Evolutionary conservation across 164 flowering plant genomes (phyloP).

Genomic region (Dillenia suffruticosa): DNA sequence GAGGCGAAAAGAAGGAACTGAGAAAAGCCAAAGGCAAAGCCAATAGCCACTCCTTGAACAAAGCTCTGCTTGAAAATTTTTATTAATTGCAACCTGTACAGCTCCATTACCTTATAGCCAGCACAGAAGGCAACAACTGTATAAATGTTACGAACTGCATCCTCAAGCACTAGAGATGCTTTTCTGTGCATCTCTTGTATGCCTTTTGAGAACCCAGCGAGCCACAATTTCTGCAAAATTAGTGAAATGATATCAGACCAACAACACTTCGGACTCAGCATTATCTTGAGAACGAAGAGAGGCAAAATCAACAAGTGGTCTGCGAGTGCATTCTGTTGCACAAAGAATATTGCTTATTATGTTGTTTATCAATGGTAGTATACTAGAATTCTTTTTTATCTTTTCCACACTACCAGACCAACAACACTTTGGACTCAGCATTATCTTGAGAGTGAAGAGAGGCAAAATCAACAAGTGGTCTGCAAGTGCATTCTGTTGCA

Average conservation of each 20-base stretch:
- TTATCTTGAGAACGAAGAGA: too few species aligned
- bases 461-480: too few species aligned
- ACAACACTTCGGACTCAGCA: background rate
- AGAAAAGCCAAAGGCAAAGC: conserved; percentile 90
- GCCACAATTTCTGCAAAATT: conserved; percentile 87
- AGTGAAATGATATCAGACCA: background rate
- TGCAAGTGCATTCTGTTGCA: too few species aligned
- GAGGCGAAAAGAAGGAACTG: conserved; percentile 97
- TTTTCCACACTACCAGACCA: conserved; percentile 2
- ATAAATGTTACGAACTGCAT: conserved; percentile 95
- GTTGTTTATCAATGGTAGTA: too few species aligned
- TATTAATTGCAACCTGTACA: conserved; percentile 67
- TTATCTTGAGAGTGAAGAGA: too few species aligned
- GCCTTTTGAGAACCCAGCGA: conserved; percentile 97
- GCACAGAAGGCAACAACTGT: conserved; percentile 99
- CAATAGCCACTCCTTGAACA: conserved; percentile 87
- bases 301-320: too few species aligned
- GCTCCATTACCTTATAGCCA: conserved; percentile 95
- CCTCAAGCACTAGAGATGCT: conserved; percentile 95
- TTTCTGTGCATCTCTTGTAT: conserved; percentile 98
- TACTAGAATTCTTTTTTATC: too few species aligned
- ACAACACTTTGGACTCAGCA: background rate
- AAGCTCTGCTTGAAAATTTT: conserved; percentile 80
- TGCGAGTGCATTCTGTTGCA: too few species aligned
- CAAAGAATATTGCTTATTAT: too few species aligned